These are phyloP conservation scores for Perkinsela sp. DNA, from an alignment of 208 protist species.

Conservation along the genomic window DNA sequence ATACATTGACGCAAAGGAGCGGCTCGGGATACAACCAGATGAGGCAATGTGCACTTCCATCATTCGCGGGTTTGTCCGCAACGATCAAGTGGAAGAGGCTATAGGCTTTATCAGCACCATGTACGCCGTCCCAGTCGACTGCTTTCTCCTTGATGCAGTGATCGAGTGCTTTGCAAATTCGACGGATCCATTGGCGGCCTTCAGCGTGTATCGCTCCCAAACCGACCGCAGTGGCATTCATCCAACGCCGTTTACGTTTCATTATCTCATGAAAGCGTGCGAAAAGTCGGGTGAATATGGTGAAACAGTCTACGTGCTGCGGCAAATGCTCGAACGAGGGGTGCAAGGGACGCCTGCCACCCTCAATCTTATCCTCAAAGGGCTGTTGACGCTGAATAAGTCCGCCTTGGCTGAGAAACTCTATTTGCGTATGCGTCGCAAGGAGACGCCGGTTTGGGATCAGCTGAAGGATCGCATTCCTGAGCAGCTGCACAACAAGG, in stretches of 20 bases:
- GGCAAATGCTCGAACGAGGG: neutral
- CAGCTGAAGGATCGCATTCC: neutral
- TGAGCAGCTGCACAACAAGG: neutral
- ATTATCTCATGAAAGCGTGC: neutral
- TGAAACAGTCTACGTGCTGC: neutral
- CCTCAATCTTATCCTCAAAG: neutral
- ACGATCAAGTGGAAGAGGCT: conserved; percentile 20
- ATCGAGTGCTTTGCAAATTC: conserved; percentile 21
- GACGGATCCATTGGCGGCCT: conserved; percentile 19
- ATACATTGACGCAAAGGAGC: conserved; percentile 25
- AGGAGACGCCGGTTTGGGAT: neutral
- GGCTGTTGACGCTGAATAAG: neutral
- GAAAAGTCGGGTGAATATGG: neutral
- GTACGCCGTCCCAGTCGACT: conserved; percentile 17
- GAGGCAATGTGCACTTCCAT: conserved; percentile 20
- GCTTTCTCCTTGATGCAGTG: conserved; percentile 23
- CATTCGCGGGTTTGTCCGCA: conserved; percentile 19
- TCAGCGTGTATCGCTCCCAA: conserved; percentile 14
- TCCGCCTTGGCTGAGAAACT: neutral
- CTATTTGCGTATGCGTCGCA: neutral
- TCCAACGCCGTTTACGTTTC: neutral
- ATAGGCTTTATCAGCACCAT: conserved; percentile 20
- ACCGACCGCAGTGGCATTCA: neutral
- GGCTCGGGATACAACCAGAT: conserved; percentile 24
- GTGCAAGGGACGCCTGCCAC: neutral